phyloP scores from a whole-genome alignment of 2,329 filamentous ascomycete genomes.

The Beauveria australis region DNA sequence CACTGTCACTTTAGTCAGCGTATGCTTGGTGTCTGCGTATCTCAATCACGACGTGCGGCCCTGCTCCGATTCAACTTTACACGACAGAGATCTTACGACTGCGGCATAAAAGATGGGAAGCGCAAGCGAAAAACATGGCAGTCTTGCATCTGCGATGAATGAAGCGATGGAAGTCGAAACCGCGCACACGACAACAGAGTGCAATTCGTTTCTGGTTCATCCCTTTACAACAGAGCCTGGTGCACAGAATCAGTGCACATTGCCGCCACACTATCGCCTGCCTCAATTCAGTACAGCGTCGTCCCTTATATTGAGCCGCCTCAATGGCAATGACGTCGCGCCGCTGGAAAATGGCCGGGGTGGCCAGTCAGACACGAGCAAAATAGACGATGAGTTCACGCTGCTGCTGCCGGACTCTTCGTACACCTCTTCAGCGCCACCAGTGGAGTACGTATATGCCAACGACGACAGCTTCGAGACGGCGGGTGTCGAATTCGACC shows the following conservation, averaged over 20 bases:
- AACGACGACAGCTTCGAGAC: conserved; percentile 6
- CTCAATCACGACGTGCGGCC: background rate
- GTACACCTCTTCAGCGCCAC: background rate
- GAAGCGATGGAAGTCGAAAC: background rate
- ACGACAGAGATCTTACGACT: background rate
- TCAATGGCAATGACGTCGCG: background rate
- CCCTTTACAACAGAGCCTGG: conserved; percentile 2
- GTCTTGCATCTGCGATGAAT: too few species aligned
- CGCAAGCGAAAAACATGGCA: too few species aligned
- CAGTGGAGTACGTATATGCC: background rate
- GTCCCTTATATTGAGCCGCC: conserved; percentile 13
- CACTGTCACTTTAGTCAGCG: background rate
- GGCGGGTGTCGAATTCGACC: conserved; percentile 22
- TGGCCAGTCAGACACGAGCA: background rate
- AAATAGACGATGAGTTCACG: background rate
- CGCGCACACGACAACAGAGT: background rate
- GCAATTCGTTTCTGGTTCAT: background rate
- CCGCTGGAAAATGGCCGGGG: background rate
- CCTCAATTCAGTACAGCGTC: conserved; percentile 13
- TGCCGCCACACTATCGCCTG: background rate
- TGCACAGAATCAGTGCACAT: background rate
- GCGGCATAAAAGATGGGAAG: background rate
- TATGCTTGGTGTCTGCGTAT: background rate
- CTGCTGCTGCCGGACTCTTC: background rate
- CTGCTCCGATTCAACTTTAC: background rate